Evolutionary conservation across 129 eudicot genomes (phyloP).

Genomic region (Chrysanthemum makinoi): DNA sequence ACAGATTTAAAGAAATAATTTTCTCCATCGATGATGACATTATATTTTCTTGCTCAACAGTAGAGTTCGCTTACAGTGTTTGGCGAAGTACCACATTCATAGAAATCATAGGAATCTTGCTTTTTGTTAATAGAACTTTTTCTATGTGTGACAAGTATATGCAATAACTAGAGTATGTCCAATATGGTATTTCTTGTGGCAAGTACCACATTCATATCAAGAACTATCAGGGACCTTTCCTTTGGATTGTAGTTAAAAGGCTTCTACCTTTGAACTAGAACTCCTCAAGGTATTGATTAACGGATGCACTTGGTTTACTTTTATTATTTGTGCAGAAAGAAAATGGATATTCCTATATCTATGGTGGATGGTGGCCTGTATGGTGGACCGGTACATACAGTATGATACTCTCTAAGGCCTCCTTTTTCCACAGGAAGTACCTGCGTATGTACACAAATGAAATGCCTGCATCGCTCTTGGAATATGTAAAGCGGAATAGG

Average conservation of each 20-base stretch:
- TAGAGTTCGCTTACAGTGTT: slow-evolving; percentile 70
- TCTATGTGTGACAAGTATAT: neutral
- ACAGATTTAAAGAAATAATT: slow-evolving; percentile 76
- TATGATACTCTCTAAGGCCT: slow-evolving; percentile 86
- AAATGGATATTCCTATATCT: slow-evolving; percentile 33
- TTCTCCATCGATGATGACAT: slow-evolving; percentile 86
- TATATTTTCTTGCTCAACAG: slow-evolving; percentile 75
- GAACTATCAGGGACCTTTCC: too few species aligned
- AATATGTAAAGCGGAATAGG: slow-evolving; percentile 67
- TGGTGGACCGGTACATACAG: slow-evolving; percentile 91
- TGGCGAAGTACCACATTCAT: slow-evolving; percentile 71
- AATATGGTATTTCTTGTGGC: too few species aligned
- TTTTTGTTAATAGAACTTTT: neutral
- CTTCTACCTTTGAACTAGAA: neutral
- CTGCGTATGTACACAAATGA: slow-evolving; percentile 68
- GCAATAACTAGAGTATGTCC: too few species aligned
- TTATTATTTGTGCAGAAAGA: slow-evolving; percentile 46
- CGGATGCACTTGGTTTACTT: neutral
- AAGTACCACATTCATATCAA: too few species aligned
- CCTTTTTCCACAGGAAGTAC: slow-evolving; percentile 75
- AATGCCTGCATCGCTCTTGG: slow-evolving; percentile 73
- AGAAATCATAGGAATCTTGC: neutral
- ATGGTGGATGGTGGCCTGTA: slow-evolving; percentile 92
- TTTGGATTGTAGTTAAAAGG: too few species aligned
- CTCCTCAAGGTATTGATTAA: neutral